Percentiles rank a stretch among this genome's conserved stretches.
Evolutionary conservation across 192 early-diverging fungal genomes (phyloP).

Genomic region (Coemansia nantahalensis): DNA sequence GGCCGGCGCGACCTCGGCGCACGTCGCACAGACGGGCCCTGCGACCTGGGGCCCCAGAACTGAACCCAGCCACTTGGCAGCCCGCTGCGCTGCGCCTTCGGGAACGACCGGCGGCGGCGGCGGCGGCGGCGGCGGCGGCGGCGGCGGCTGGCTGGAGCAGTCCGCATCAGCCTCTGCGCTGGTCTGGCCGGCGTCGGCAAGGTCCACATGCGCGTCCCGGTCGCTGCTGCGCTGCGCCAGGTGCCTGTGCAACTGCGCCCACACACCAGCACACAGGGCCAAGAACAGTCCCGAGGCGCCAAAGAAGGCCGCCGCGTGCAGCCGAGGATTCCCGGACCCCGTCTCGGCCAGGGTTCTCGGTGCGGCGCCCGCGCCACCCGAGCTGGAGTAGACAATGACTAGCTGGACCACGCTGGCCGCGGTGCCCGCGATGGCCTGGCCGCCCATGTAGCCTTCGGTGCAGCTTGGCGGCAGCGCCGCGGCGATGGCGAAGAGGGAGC

Average conservation of each 20-base stretch:
- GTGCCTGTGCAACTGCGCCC: conserved; percentile 25
- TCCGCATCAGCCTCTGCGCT: too few species aligned
- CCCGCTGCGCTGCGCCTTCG: neutral
- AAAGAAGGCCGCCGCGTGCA: conserved; percentile 37
- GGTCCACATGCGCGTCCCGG: neutral
- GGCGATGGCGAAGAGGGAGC: conserved; percentile 66
- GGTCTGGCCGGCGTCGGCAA: neutral
- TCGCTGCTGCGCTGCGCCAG: conserved; percentile 3
- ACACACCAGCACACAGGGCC: conserved; percentile 22
- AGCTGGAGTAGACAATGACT: conserved; percentile 35
- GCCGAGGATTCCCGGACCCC: conserved; percentile 3
- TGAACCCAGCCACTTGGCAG: conserved; percentile 12
- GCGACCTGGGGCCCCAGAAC: conserved; percentile 25
- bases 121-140: too few species aligned
- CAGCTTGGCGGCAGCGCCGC: conserved; percentile 62
- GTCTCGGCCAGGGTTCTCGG: too few species aligned
- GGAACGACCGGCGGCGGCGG: too few species aligned
- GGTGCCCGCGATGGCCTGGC: conserved; percentile 63
- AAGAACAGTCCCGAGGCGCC: conserved; percentile 27
- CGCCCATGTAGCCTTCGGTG: conserved; percentile 71
- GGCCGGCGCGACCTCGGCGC: conserved; percentile 21
- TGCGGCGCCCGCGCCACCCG: neutral
- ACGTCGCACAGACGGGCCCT: conserved; percentile 18
- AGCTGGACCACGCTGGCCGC: conserved; percentile 65
- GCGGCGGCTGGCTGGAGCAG: too few species aligned